phyloP scores from a whole-genome alignment of 148 eudicot genomes.

The Oxyria digyna region DNA sequence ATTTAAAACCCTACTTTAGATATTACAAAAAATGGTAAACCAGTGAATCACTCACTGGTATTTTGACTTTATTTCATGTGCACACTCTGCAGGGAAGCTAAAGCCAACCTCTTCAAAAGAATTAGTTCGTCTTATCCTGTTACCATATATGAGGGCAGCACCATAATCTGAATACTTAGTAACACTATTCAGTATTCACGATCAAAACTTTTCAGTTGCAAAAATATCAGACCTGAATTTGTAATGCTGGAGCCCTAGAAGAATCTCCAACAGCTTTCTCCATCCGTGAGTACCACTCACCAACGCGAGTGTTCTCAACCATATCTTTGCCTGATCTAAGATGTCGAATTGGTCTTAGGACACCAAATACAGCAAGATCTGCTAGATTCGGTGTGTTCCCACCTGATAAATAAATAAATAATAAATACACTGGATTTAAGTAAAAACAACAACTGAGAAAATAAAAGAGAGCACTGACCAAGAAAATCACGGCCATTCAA shows the following conservation, averaged over 20 bases:
- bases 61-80: neutral
- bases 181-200: neutral
- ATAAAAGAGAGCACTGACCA: conserved; percentile 30
- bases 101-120: neutral
- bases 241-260: conserved; percentile 27
- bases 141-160: neutral
- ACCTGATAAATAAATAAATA: conserved; percentile 24
- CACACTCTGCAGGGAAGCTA: neutral
- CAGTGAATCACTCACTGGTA: neutral
- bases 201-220: neutral
- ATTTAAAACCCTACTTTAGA: neutral
- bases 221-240: neutral
- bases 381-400: conserved; percentile 73
- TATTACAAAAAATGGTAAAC: neutral
- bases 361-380: conserved; percentile 92
- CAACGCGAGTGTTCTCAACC: conserved; percentile 78
- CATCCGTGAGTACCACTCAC: conserved; percentile 83
- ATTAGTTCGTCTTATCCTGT: neutral
- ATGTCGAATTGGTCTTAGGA: conserved; percentile 75
- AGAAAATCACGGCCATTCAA: conserved; percentile 65
- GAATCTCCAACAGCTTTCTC: conserved; percentile 54
- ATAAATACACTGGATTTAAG: neutral
- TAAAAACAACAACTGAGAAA: neutral
- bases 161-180: neutral
- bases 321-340: conserved; percentile 82